Percentiles rank a stretch among this genome's conserved stretches.
These are phyloP conservation scores for Salix brachista DNA, from an alignment of 345 rosid genomes.

Conservation along the genomic window DNA sequence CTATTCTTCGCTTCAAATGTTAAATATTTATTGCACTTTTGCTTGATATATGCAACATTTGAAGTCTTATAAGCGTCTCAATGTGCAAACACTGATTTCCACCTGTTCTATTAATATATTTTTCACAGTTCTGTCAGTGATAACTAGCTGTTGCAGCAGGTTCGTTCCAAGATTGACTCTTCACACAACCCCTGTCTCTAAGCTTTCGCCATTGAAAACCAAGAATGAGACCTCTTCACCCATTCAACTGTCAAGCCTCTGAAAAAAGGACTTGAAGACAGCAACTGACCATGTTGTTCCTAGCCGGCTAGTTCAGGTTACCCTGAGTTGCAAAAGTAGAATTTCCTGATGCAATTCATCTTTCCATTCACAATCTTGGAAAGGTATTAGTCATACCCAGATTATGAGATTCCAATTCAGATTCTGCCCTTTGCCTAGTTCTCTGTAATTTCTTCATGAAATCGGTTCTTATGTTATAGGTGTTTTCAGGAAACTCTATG, in stretches of 20 bases:
- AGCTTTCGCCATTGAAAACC: constrained; percentile 21
- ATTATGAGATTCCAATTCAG: neutral
- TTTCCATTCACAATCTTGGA: constrained; percentile 32
- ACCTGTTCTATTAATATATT: neutral
- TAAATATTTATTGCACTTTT: neutral
- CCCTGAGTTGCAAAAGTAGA: constrained; percentile 27
- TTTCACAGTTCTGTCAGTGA: neutral
- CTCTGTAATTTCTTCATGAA: neutral
- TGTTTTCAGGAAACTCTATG: constrained; percentile 34
- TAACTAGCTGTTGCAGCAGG: constrained; percentile 14
- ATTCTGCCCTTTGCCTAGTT: neutral
- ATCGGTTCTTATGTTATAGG: neutral
- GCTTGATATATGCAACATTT: neutral
- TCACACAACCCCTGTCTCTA: constrained; percentile 17
- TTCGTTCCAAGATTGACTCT: constrained; percentile 18
- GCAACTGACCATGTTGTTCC: constrained; percentile 19
- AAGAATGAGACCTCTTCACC: constrained; percentile 19
- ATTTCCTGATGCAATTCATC: constrained; percentile 35
- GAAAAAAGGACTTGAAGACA: constrained; percentile 19
- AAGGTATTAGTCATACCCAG: constrained; percentile 27
- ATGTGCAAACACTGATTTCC: neutral
- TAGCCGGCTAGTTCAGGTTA: constrained; percentile 23
- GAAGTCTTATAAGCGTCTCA: neutral
- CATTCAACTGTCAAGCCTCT: constrained; percentile 13
- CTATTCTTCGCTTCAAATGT: neutral